Conservation (phyloP, 106 monocot genomes). For the Amphibolis antarctica region DNA sequence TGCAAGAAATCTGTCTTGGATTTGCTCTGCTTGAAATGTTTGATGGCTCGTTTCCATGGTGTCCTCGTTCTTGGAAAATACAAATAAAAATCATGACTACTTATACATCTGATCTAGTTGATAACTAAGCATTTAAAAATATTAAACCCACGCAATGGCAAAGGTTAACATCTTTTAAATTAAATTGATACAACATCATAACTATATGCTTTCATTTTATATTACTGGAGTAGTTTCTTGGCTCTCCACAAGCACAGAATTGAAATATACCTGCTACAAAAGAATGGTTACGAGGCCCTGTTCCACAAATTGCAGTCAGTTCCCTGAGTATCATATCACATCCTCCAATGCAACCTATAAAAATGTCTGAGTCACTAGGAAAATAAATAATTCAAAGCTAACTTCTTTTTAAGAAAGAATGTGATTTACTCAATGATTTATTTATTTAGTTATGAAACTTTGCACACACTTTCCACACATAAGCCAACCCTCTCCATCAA, state of each 20-base stretch:
- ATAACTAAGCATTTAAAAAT: too few species aligned
- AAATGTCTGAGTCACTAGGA: background rate
- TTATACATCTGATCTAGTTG: too few species aligned
- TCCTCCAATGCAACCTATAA: constrained; percentile 56
- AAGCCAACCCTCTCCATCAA: too few species aligned
- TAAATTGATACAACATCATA: too few species aligned
- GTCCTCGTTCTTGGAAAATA: background rate
- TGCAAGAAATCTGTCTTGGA: constrained; percentile 4
- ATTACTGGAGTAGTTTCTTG: background rate
- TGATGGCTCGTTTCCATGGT: background rate
- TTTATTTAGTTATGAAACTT: too few species aligned
- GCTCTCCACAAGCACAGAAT: background rate
- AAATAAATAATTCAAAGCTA: background rate
- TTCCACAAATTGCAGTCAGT: constrained; percentile 70
- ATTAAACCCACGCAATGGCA: too few species aligned
- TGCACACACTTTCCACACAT: too few species aligned
- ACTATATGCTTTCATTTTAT: too few species aligned
- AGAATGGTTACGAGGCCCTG: constrained; percentile 38
- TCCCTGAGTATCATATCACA: constrained; percentile 71
- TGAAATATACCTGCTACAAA: constrained; percentile 1
- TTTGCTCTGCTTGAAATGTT: constrained; percentile 6
- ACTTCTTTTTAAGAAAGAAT: too few species aligned
- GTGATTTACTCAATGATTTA: too few species aligned
- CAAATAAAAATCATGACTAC: background rate
- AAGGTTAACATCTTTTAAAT: too few species aligned